Evolutionary conservation across 306 rosid species (phyloP), one percentile per base, ranked within the genome.

Genomic region (Trifolium pratense): DNA sequence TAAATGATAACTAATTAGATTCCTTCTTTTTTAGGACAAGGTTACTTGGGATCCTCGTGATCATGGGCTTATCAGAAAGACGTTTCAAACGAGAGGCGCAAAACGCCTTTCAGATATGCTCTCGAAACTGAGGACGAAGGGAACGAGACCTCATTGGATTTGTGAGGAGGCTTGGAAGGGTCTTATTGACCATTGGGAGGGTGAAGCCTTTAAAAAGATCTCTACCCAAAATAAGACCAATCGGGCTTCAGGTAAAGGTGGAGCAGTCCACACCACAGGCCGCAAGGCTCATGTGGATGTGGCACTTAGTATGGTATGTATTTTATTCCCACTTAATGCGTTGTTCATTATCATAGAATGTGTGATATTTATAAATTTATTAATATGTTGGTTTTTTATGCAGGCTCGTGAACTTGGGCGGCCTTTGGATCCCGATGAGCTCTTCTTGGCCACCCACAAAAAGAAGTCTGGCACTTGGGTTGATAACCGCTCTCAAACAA

Each of bases 261-360:
- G 72, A n/a, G 72, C 40, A 46, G 72, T 67, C 42, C 72, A 67
- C 72, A 67, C 58, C 57, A 67, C 58, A 67, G 72, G 72, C 25
- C 40, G 42, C 40, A 67, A 25, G 72, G 18, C 58, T 67, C 58
- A 45, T 48, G 58, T 45, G 45, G 58, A 45, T 15, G 56, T 66
- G 71, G 70, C 70, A 39, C 51, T 64, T 37, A 20, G 32, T 32
- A 18, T 64, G 70, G 70, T 64, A 64, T 64, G 52, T 40, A 40
- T 39, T 39, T 13, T 10, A 18, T 39, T 21, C 17, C 11, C 17
- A 64, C 34, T 64, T 18, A 20, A 20, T 42, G 18, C 20, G 32
- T 39, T 37, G 51, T 64, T 64, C 52, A 39, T 64, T 18, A 14
- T 29, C 42, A 15, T 60, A 15, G 20, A 66, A 43, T 21, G 11